Conservation (phyloP, 805 yeast species). For the Ogataea pini region DNA sequence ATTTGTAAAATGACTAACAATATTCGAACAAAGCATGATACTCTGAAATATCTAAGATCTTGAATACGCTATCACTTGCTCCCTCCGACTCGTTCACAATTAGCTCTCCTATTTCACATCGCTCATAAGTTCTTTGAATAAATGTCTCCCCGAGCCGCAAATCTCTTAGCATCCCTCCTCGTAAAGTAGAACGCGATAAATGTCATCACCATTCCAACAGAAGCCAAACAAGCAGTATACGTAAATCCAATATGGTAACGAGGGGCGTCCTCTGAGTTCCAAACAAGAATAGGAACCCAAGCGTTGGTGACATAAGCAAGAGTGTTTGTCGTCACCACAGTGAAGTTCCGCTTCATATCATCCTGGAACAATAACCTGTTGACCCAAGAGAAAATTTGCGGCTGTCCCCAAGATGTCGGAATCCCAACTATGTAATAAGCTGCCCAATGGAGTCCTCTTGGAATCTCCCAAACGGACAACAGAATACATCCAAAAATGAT, state of each 20-base stretch:
- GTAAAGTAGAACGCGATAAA: constrained; percentile 24
- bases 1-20: too few relatives aligned
- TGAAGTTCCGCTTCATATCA: constrained; percentile 43
- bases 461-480: constrained; percentile 50
- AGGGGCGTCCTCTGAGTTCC: constrained; percentile 41
- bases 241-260: constrained; percentile 40
- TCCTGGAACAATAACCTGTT: constrained; percentile 46
- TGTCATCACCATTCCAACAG: constrained; percentile 37
- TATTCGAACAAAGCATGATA: too few relatives aligned
- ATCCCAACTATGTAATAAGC: constrained; percentile 48
- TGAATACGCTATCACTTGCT: too few relatives aligned
- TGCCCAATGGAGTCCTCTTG: constrained; percentile 51
- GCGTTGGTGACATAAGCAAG: constrained; percentile 43
- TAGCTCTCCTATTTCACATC: too few relatives aligned
- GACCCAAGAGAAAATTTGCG: constrained; percentile 57
- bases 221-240: constrained; percentile 37
- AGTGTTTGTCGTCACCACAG: constrained; percentile 43
- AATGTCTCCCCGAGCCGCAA: not conserved
- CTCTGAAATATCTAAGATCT: too few relatives aligned
- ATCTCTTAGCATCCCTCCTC: constrained; percentile 23
- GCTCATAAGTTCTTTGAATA: constrained; percentile 3
- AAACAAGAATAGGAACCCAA: constrained; percentile 43
- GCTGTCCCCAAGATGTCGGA: constrained; percentile 55
- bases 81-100: too few relatives aligned
- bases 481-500: constrained; percentile 43